Evolutionary conservation across 768 basidiomycete species (phyloP), one percentile per base, ranked within the genome.

Genomic region (Tulasnella sp.): DNA sequence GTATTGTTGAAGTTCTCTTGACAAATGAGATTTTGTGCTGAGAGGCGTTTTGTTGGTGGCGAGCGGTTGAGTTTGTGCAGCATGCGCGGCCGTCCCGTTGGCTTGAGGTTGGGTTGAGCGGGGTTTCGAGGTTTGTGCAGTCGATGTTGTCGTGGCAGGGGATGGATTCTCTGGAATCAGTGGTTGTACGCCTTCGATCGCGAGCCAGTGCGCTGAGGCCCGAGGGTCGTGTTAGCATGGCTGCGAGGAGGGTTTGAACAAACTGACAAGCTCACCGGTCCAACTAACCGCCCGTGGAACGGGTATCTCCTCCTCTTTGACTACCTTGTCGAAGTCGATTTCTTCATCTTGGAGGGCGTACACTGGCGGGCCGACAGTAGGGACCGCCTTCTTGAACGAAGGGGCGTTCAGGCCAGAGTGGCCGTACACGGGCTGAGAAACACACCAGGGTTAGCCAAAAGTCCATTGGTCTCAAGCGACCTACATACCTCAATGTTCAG

Each of bases 281-380:
- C 94, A 96, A 81, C 87, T 90, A 77, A 93, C 91, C 57, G 91
- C 92, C 81, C 92, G 91, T 0, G 95, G 94, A 10, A 96, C 85
- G 1, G 88, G 86, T 46, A 95, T 91, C 83, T 95, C 92, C 83
- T 95, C 94, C 81, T 94, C 93, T 76, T 93, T 89, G 57, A 98
- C 85, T 13, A 96, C 91, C 75, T 91, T 93, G 82, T 96, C 94
- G 81, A 99, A 95, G 84, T 99, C 98, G 71, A 99, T 92, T 84
- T 99, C 98, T 81, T 98, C 96, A 83, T 99, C 98, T 79, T 98
- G 95, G 23, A 97, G 90, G 82, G 95, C 95, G 85, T 95, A 98
- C 4, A 99, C 92, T 3, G 93, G 87, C 35, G 89, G 87, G 70
- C 88, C 88, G 81, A 80, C 79, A 81, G 81, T 81, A 83, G 77